Conservation (phyloP, 148 eudicot species). For the Fagopyrum esculentum region DNA sequence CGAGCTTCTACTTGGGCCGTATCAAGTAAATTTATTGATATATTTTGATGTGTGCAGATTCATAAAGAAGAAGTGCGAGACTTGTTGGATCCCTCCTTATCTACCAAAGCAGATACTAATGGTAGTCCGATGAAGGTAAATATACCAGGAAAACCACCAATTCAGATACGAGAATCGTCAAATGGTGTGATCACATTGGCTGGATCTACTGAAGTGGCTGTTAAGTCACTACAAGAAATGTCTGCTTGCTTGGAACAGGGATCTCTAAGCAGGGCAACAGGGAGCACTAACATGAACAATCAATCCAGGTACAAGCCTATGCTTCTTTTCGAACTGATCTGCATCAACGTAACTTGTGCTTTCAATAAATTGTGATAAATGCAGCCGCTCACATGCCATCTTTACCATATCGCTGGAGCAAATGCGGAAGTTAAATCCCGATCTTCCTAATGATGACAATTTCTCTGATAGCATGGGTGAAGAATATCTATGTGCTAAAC, state of each 20-base stretch:
- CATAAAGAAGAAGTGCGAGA: conserved; percentile 97
- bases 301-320: conserved; percentile 62
- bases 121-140: conserved; percentile 52
- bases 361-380: neutral
- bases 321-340: neutral
- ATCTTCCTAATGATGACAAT: conserved; percentile 35
- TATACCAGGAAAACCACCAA: conserved; percentile 78
- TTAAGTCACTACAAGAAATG: conserved; percentile 87
- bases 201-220: conserved; percentile 88
- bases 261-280: conserved; percentile 91
- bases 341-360: neutral
- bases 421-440: conserved; percentile 61
- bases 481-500: conserved; percentile 90
- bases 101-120: conserved; percentile 64
- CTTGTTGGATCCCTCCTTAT: conserved; percentile 60
- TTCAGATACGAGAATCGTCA: conserved; percentile 93
- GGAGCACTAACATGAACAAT: conserved; percentile 98
- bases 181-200: conserved; percentile 96
- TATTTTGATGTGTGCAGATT: conserved; percentile 47
- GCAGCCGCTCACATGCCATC: conserved; percentile 98
- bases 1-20: neutral
- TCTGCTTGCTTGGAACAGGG: conserved; percentile 93
- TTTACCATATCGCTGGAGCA: conserved; percentile 97
- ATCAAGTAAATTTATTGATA: conserved; percentile 17
- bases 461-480: conserved; percentile 59